These are phyloP conservation scores for Ophiostoma australiae DNA, from an alignment of 2,329 filamentous ascomycete species.

Conservation along the genomic window DNA sequence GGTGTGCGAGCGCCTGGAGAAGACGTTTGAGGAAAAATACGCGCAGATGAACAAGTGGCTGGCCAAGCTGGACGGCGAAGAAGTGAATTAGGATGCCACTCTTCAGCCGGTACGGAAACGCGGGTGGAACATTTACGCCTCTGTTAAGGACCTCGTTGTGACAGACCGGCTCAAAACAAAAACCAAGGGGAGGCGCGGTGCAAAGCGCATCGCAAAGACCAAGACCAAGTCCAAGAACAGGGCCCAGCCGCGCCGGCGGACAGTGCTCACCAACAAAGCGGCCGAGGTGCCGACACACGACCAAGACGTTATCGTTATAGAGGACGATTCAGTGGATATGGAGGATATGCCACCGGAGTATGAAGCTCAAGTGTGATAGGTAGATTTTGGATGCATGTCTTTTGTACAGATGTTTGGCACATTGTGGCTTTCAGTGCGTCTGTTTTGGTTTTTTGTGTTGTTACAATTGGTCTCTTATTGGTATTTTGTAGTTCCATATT, in stretches of 20 bases:
- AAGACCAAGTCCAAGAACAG: not conserved
- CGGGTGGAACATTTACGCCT: not conserved
- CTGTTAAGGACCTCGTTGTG: not conserved
- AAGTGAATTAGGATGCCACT: constrained; percentile 28
- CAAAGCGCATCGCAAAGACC: not conserved
- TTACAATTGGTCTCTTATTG: not conserved
- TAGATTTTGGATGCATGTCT: not conserved
- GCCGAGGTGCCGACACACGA: not conserved
- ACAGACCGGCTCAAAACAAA: not conserved
- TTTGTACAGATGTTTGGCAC: no score
- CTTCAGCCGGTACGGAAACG: constrained; percentile 22
- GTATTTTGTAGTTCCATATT: not conserved
- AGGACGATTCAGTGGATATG: not conserved
- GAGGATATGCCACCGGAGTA: no score
- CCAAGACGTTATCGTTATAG: not conserved
- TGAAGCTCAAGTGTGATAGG: not conserved
- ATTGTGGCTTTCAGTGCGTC: not conserved
- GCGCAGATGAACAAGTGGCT: constrained; percentile 55
- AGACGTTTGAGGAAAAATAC: constrained; percentile 45
- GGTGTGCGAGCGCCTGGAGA: constrained; percentile 54
- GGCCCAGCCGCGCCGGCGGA: not conserved
- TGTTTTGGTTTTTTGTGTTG: not conserved
- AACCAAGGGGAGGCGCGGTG: no score
- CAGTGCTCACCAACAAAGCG: not conserved
- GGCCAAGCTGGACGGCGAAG: constrained; percentile 40